Percentiles rank a stretch among this genome's conserved stretches.
Conservation (phyloP, 768 basidiomycete genomes). For the Podaxis rugospora region DNA sequence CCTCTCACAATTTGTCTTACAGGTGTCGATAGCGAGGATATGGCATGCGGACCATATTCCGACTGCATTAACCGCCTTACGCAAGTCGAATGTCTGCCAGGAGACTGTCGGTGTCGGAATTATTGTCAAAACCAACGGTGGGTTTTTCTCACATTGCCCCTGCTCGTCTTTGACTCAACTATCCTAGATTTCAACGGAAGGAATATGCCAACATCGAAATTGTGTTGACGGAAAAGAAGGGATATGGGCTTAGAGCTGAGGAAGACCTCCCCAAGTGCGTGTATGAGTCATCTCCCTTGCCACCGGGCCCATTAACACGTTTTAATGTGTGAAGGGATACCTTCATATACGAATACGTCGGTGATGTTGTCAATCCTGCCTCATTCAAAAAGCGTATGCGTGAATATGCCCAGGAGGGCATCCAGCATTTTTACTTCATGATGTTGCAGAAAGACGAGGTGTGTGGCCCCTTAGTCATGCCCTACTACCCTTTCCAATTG, state of each 20-base stretch:
- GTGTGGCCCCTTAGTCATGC: slow-evolving; percentile 18
- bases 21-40: slow-evolving; percentile 57
- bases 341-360: slow-evolving; percentile 97
- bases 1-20: slow-evolving; percentile 22
- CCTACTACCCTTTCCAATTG: not conserved
- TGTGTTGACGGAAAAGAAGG: slow-evolving; percentile 93
- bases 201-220: slow-evolving; percentile 87
- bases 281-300: not conserved
- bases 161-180: slow-evolving; percentile 9
- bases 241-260: slow-evolving; percentile 85
- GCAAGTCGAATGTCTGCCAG: slow-evolving; percentile 92
- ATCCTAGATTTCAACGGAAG: slow-evolving; percentile 74
- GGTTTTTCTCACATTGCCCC: slow-evolving; percentile 19
- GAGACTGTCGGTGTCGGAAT: slow-evolving; percentile 78
- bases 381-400: slow-evolving; percentile 94
- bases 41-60: slow-evolving; percentile 80
- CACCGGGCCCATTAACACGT: slow-evolving; percentile 3
- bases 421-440: slow-evolving; percentile 99
- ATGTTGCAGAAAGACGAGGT: slow-evolving; percentile 98
- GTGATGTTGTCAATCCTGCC: slow-evolving; percentile 86
- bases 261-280: slow-evolving; percentile 61
- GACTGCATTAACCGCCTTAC: slow-evolving; percentile 98
- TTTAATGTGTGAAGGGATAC: slow-evolving; percentile 53
- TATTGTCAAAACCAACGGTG: slow-evolving; percentile 95
- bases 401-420: slow-evolving; percentile 88